These are phyloP conservation scores for Ophiostoma montium DNA, from an alignment of 2,329 filamentous ascomycete species.

Conservation along the genomic window DNA sequence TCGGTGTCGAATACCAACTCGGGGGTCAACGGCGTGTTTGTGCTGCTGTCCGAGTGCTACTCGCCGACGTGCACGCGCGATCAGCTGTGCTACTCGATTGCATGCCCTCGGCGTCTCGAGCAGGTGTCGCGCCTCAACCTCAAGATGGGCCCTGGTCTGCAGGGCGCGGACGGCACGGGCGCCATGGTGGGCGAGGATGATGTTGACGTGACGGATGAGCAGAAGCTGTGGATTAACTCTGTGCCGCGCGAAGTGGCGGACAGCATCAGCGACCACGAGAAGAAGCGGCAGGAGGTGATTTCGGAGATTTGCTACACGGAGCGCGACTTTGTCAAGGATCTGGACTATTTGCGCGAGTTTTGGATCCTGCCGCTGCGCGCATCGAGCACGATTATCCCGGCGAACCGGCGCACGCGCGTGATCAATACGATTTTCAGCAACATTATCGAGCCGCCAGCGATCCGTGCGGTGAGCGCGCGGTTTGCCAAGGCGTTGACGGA, in stretches of 20 bases:
- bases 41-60: slow-evolving; percentile 91
- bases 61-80: slow-evolving; percentile 94
- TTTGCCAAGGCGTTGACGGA: slow-evolving; percentile 81
- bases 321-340: slow-evolving; percentile 94
- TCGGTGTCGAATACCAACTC: slow-evolving; percentile 14
- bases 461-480: slow-evolving; percentile 78
- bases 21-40: slow-evolving; percentile 84
- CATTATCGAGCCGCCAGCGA: slow-evolving; percentile 67
- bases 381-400: slow-evolving; percentile 73
- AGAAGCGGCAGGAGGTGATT: slow-evolving; percentile 96
- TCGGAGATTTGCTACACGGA: slow-evolving; percentile 98
- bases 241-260: slow-evolving; percentile 92
- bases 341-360: slow-evolving; percentile 95
- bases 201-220: slow-evolving; percentile 72
- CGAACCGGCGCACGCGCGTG: slow-evolving; percentile 75
- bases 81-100: slow-evolving; percentile 94
- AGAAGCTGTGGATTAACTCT: slow-evolving; percentile 98
- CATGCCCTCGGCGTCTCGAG: slow-evolving; percentile 82
- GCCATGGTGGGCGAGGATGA: slow-evolving; percentile 61
- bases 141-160: slow-evolving; percentile 80
- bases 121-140: slow-evolving; percentile 90
- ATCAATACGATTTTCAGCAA: slow-evolving; percentile 94
- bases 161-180: slow-evolving; percentile 39
- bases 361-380: slow-evolving; percentile 90
- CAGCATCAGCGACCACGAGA: slow-evolving; percentile 75